These are phyloP conservation scores for Ogataea corticis DNA, from an alignment of 805 yeast species.

Conservation along the genomic window DNA sequence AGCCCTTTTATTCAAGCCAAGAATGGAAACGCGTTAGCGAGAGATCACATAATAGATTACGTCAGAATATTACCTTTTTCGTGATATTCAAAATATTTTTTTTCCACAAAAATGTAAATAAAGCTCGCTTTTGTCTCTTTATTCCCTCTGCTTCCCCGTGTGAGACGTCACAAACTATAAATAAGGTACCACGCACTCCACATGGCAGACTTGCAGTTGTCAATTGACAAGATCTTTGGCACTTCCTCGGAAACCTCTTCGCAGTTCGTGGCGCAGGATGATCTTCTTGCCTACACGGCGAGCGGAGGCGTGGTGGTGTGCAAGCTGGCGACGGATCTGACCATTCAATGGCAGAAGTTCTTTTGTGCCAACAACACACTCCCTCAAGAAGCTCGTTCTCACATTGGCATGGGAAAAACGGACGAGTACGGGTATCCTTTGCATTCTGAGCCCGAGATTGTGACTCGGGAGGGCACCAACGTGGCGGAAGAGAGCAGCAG, in stretches of 20 bases:
- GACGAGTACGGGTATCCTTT: slow-evolving; percentile 41
- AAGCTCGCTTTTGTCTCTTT: neutral
- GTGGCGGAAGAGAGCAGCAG: slow-evolving; percentile 9
- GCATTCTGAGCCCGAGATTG: slow-evolving; percentile 32
- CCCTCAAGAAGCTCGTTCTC: neutral
- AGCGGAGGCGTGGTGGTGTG: slow-evolving; percentile 62
- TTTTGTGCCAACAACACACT: slow-evolving; percentile 47
- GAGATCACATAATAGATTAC: neutral
- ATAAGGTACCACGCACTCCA: no score
- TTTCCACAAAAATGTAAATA: neutral
- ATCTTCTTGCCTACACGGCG: slow-evolving; percentile 52
- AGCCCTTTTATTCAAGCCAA: neutral
- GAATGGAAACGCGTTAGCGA: no score
- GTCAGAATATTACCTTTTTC: neutral
- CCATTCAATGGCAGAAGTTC: slow-evolving; percentile 42
- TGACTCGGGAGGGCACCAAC: slow-evolving; percentile 24
- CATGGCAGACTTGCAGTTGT: slow-evolving; percentile 19
- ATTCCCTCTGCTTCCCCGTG: no score
- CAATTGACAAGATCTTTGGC: slow-evolving; percentile 41
- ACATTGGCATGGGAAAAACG: slow-evolving; percentile 1
- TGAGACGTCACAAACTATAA: no score
- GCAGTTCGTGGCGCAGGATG: slow-evolving; percentile 41
- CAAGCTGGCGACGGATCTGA: slow-evolving; percentile 26
- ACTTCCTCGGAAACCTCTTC: slow-evolving; percentile 46
- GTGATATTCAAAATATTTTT: neutral